Conservation (phyloP, 202 grass and related monocot genomes). For the Saccharum hybrid region DNA sequence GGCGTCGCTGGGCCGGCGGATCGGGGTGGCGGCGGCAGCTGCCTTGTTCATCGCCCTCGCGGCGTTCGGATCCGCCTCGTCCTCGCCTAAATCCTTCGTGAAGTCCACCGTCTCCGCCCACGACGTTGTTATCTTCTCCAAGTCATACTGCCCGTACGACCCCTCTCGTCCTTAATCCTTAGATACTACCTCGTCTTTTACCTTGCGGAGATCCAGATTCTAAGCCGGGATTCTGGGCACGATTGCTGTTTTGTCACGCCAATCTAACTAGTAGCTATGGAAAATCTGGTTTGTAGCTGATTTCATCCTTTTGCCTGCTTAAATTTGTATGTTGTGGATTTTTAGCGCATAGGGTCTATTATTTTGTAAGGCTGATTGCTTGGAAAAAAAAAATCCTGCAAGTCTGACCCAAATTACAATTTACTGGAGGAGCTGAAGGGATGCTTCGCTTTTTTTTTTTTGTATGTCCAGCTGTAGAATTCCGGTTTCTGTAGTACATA, state of each 20-base stretch:
- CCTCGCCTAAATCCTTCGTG: conserved; percentile 66
- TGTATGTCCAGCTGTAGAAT: neutral
- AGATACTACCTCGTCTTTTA: neutral
- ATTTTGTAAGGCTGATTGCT: neutral
- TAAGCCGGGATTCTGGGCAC: neutral
- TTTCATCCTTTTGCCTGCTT: neutral
- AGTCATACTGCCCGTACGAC: conserved; percentile 91
- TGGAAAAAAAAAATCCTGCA: neutral
- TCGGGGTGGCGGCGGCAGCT: conserved; percentile 47
- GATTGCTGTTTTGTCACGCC: neutral
- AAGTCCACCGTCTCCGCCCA: conserved; percentile 74
- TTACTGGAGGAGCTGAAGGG: neutral
- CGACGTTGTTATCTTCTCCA: conserved; percentile 99
- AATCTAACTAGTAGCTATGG: conserved; percentile 19
- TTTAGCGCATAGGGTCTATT: neutral
- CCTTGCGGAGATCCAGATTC: neutral
- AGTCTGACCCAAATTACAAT: neutral
- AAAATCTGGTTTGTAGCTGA: neutral
- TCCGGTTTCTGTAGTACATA: neutral
- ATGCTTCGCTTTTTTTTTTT: neutral
- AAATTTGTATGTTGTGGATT: neutral
- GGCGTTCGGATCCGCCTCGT: conserved; percentile 46
- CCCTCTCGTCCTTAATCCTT: neutral
- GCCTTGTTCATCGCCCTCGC: conserved; percentile 56
- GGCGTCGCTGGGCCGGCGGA: conserved; percentile 41